Percentiles rank a stretch among this genome's conserved stretches.
These are phyloP conservation scores for Trametes coccinea DNA, from an alignment of 768 basidiomycete genomes.

Conservation along the genomic window DNA sequence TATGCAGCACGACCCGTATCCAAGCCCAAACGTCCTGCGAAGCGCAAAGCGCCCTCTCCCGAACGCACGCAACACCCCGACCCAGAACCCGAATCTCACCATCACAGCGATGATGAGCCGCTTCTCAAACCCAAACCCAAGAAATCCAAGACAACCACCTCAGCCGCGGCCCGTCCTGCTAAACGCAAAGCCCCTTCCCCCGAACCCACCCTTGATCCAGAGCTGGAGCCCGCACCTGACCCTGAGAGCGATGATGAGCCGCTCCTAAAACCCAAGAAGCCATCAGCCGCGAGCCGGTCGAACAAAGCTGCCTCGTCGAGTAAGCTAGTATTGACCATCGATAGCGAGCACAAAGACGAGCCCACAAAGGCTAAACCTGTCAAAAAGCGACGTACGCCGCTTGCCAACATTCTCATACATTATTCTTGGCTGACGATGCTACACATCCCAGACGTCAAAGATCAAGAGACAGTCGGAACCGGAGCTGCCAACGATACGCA, in stretches of 20 bases:
- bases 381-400: not conserved
- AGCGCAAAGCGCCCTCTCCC: constrained; percentile 2
- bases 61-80: not conserved
- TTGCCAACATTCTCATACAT: not conserved
- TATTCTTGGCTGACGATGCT: no score
- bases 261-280: not conserved
- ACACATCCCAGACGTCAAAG: no score
- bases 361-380: no score
- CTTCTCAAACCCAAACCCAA: not conserved
- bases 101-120: constrained; percentile 6
- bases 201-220: not conserved
- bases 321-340: no score
- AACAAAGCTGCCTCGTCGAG: not conserved
- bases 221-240: not conserved
- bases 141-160: not conserved
- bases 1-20: not conserved
- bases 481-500: no score
- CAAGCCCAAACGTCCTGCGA: not conserved
- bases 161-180: no score
- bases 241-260: constrained; percentile 8
- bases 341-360: no score
- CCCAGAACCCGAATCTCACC: not conserved
- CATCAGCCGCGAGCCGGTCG: not conserved
- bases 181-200: constrained; percentile 2
- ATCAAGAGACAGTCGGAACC: no score